Evolutionary conservation across 2,329 filamentous ascomycete genomes (phyloP).

Genomic region (Pseudogymnoascus sp.): DNA sequence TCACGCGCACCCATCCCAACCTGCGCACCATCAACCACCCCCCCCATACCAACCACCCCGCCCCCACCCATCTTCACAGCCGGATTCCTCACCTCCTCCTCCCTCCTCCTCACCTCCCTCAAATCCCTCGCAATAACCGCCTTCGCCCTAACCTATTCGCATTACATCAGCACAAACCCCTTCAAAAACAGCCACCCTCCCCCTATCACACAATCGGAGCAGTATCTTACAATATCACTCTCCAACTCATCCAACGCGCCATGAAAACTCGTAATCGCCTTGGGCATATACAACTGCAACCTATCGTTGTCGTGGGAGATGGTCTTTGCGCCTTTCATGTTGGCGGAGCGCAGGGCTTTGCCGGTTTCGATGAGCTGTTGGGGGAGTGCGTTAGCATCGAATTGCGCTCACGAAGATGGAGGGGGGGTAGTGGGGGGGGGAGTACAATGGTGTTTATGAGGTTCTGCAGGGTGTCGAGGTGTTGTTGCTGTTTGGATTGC

Average conservation of each 20-base stretch:
- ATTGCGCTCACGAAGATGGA: no score
- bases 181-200: background rate
- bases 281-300: constrained; percentile 21
- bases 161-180: constrained; percentile 10
- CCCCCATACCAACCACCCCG: background rate
- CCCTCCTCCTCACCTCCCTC: constrained; percentile 28
- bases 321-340: constrained; percentile 37
- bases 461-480: constrained; percentile 36
- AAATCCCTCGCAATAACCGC: constrained; percentile 47
- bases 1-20: background rate
- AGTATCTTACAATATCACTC: constrained; percentile 43
- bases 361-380: constrained; percentile 49
- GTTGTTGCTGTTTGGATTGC: constrained; percentile 15
- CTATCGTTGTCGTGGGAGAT: constrained; percentile 22
- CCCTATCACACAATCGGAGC: background rate
- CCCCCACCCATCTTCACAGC: background rate
- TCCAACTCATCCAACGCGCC: constrained; percentile 48
- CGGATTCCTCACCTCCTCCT: constrained; percentile 23
- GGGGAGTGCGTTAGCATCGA: background rate
- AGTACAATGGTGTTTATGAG: constrained; percentile 46
- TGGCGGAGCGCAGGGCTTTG: constrained; percentile 44
- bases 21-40: background rate
- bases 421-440: background rate
- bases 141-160: constrained; percentile 40
- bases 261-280: constrained; percentile 32